Conservation (phyloP, 2,329 filamentous ascomycete genomes). For the Xylaria sp. region DNA sequence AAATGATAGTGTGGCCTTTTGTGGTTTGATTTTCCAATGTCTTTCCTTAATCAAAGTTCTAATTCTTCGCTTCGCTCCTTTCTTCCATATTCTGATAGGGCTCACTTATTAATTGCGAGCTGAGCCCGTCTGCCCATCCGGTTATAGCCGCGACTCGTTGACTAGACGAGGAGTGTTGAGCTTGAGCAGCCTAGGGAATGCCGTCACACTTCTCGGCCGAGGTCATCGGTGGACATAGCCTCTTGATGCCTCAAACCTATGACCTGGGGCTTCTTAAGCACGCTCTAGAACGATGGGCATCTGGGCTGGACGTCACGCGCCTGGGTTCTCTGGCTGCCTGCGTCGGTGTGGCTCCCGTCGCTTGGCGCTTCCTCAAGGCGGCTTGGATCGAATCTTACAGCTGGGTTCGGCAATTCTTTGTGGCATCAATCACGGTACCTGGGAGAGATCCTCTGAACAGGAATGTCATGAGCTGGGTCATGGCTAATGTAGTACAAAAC, state of each 20-base stretch:
- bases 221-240: constrained; percentile 37
- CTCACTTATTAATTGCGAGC: background rate
- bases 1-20: constrained; percentile 6
- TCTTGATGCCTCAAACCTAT: constrained; percentile 47
- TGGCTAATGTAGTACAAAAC: constrained; percentile 52
- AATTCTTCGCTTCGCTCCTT: constrained; percentile 2
- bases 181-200: constrained; percentile 30
- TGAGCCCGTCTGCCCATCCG: background rate
- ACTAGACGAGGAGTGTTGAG: constrained; percentile 5
- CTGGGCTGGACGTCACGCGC: constrained; percentile 58
- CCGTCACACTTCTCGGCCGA: constrained; percentile 39
- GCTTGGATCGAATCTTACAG: constrained; percentile 53
- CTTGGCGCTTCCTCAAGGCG: constrained; percentile 52
- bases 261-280: constrained; percentile 52
- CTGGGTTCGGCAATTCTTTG: constrained; percentile 56
- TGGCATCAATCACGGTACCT: constrained; percentile 57
- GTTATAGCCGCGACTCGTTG: constrained; percentile 7
- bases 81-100: background rate
- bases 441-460: constrained; percentile 58
- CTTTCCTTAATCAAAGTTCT: constrained; percentile 17
- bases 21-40: constrained; percentile 21
- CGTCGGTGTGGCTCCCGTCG: constrained; percentile 54
- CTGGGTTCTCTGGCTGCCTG: constrained; percentile 58
- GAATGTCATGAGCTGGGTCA: constrained; percentile 58
- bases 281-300: constrained; percentile 52